Percentiles rank a stretch among this genome's conserved stretches.
Conservation (phyloP, 768 basidiomycete species). For the Naematelia encephala region DNA sequence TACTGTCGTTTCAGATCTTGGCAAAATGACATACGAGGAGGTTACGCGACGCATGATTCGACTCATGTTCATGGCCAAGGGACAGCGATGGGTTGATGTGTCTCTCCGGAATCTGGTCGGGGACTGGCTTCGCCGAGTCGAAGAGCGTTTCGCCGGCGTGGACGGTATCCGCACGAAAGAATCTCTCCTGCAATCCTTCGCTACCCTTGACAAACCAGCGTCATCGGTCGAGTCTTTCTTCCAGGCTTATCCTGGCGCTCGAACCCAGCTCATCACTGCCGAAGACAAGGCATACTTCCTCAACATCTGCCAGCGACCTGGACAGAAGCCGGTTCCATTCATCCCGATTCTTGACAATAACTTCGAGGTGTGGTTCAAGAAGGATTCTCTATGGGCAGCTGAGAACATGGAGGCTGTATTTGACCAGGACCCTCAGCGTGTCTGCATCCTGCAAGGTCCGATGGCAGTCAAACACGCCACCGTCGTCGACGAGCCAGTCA, state of each 20-base stretch:
- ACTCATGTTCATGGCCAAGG: conserved; percentile 88
- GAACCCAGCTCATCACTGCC: conserved; percentile 78
- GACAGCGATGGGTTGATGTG: conserved; percentile 88
- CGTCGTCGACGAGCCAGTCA: conserved; percentile 89
- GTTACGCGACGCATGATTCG: conserved; percentile 84
- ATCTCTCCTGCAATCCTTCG: conserved; percentile 79
- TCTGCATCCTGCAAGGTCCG: conserved; percentile 95
- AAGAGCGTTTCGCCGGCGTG: conserved; percentile 90
- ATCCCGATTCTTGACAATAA: conserved; percentile 88
- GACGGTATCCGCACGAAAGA: conserved; percentile 71
- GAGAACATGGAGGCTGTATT: conserved; percentile 99
- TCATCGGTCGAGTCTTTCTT: conserved; percentile 71
- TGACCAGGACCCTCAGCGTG: conserved; percentile 96
- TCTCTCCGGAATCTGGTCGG: conserved; percentile 89
- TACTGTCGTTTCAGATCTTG: conserved; percentile 73
- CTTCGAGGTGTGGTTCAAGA: conserved; percentile 99
- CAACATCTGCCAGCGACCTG: conserved; percentile 88
- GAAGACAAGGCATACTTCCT: conserved; percentile 96
- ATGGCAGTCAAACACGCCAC: conserved; percentile 85
- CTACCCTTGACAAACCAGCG: conserved; percentile 73
- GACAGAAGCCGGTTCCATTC: conserved; percentile 97
- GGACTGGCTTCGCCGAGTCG: conserved; percentile 93
- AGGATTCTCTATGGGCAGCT: conserved; percentile 97
- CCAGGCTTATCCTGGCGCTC: conserved; percentile 73
- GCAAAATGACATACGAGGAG: conserved; percentile 99